Evolutionary conservation across 305 asterid species (phyloP).

Genomic region (Fraxinus latifolia): DNA sequence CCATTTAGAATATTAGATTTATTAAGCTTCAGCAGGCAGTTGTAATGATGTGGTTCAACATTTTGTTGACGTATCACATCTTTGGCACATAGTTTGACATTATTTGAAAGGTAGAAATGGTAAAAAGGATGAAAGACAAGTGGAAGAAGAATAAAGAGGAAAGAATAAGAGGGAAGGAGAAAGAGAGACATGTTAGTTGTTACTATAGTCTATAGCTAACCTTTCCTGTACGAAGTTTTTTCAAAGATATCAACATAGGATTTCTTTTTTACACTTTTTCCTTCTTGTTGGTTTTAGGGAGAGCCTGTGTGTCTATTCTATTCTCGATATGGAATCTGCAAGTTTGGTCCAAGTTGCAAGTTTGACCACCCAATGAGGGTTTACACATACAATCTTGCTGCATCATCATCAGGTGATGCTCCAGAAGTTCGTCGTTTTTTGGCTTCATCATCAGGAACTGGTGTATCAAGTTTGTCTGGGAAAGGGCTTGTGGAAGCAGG

Average conservation of each 20-base stretch:
- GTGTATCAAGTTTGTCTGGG: constrained; percentile 56
- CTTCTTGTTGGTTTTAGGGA: constrained; percentile 61
- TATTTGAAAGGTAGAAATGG: background rate
- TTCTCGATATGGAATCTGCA: constrained; percentile 95
- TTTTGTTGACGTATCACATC: background rate
- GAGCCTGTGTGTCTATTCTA: constrained; percentile 90
- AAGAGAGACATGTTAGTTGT: background rate
- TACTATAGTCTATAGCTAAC: background rate
- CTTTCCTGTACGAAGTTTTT: constrained; percentile 8
- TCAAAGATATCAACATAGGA: constrained; percentile 13
- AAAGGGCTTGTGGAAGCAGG: constrained; percentile 65
- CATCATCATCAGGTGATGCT: constrained; percentile 56
- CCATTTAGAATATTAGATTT: constrained; percentile 1
- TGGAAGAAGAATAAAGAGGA: background rate
- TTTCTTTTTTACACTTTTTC: constrained; percentile 22
- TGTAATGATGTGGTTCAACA: constrained; percentile 6
- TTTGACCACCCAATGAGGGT: constrained; percentile 97
- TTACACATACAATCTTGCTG: constrained; percentile 52
- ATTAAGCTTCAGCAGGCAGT: background rate
- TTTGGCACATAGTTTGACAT: background rate
- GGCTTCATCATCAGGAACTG: constrained; percentile 72
- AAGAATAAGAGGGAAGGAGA: background rate
- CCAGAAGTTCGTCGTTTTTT: constrained; percentile 54
- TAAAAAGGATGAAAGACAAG: background rate
- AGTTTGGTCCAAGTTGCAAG: constrained; percentile 99